Conservation (phyloP, 495 filamentous ascomycete species). For the Penicillium cinerascens region DNA sequence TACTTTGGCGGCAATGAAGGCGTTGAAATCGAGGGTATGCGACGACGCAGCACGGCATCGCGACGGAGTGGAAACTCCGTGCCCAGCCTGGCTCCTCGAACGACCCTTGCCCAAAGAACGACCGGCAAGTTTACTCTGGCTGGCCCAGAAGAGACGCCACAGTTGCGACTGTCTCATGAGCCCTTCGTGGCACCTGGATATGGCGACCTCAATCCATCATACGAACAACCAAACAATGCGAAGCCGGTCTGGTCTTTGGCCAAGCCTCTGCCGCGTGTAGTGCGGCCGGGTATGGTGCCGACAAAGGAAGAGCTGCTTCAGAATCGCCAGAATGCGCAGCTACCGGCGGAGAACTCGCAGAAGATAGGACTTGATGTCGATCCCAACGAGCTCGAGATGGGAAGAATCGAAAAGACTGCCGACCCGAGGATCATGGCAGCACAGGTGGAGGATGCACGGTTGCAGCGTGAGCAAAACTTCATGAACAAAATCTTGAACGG, state of each 20-base stretch:
- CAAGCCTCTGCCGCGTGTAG: conserved; percentile 47
- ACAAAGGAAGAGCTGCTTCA: conserved; percentile 37
- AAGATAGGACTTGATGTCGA: conserved; percentile 34
- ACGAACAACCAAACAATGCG: conserved; percentile 36
- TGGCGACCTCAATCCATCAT: conserved; percentile 42
- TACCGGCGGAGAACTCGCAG: conserved; percentile 36
- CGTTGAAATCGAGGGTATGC: neutral
- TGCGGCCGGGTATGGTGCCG: conserved; percentile 44
- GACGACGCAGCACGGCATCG: conserved; percentile 22
- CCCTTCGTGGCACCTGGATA: conserved; percentile 45
- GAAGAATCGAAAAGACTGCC: conserved; percentile 26
- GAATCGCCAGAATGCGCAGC: conserved; percentile 24
- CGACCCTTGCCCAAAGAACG: conserved; percentile 29
- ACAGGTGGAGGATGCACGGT: conserved; percentile 40
- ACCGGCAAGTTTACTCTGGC: conserved; percentile 38
- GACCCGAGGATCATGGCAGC: conserved; percentile 42
- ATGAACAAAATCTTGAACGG: conserved; percentile 37
- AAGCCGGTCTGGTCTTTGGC: conserved; percentile 50
- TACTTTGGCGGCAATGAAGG: conserved; percentile 3
- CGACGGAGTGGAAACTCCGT: conserved; percentile 21
- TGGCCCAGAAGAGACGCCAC: conserved; percentile 36
- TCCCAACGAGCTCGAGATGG: conserved; percentile 38
- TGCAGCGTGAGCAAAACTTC: conserved; percentile 40
- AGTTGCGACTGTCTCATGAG: conserved; percentile 34
- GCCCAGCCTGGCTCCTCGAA: conserved; percentile 28